Conservation (phyloP, 176 grass and related monocot species). For the Elymus sibiricus region DNA sequence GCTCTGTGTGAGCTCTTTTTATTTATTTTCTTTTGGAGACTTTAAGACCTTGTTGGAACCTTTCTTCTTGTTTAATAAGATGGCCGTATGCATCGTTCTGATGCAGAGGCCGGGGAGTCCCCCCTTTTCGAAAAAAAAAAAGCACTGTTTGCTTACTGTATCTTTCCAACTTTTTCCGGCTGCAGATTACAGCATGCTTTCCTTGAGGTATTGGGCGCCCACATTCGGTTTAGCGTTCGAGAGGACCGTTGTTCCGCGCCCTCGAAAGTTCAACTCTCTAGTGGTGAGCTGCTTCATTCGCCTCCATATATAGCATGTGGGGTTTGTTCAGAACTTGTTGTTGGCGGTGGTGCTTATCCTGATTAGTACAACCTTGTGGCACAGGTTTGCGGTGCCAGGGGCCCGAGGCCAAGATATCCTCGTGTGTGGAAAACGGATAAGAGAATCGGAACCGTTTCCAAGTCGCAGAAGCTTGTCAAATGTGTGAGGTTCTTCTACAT, state of each 20-base stretch:
- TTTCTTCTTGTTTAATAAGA: no score
- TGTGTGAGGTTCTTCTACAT: slow-evolving; percentile 72
- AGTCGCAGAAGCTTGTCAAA: slow-evolving; percentile 91
- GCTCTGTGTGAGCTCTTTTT: no score
- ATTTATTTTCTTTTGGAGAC: no score
- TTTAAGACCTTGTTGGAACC: no score
- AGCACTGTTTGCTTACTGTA: not conserved
- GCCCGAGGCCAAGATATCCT: slow-evolving; percentile 80
- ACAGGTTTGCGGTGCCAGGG: slow-evolving; percentile 79
- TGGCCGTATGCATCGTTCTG: no score
- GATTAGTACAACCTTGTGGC: not conserved
- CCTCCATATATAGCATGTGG: not conserved
- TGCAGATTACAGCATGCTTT: slow-evolving; percentile 27
- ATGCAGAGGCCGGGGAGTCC: no score
- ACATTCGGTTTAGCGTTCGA: not conserved
- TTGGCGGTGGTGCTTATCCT: not conserved
- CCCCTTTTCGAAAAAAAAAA: no score
- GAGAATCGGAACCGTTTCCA: slow-evolving; percentile 84
- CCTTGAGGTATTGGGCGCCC: slow-evolving; percentile 23
- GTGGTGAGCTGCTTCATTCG: slow-evolving; percentile 41
- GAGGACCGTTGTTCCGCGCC: not conserved
- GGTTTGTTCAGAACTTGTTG: not conserved
- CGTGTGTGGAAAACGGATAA: slow-evolving; percentile 82
- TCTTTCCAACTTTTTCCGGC: not conserved
- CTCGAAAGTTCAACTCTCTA: slow-evolving; percentile 25